Percentiles rank a stretch among this genome's conserved stretches.
Evolutionary conservation across 768 basidiomycete genomes (phyloP).

Genomic region (Pleurotus eryngii): DNA sequence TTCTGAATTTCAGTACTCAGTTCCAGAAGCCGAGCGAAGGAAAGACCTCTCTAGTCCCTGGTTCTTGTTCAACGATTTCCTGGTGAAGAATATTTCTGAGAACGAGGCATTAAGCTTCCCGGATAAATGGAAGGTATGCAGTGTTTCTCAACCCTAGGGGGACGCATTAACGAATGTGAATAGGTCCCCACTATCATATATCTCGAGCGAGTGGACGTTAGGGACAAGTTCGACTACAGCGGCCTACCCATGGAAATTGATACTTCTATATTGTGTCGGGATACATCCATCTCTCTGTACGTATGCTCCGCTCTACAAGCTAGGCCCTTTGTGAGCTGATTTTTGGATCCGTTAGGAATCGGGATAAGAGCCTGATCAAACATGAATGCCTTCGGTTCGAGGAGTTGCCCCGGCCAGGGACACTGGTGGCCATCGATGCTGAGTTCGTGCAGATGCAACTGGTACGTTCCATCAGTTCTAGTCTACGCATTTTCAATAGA

Average conservation of each 20-base stretch:
- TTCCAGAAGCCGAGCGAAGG: slow-evolving; percentile 61
- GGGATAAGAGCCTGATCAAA: slow-evolving; percentile 68
- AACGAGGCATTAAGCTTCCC: slow-evolving; percentile 86
- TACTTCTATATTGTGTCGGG: slow-evolving; percentile 71
- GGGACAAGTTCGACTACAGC: slow-evolving; percentile 56
- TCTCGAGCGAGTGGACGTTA: slow-evolving; percentile 70
- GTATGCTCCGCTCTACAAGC: slow-evolving; percentile 17
- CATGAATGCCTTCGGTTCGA: slow-evolving; percentile 69
- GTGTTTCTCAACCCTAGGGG: not conserved
- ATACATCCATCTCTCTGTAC: slow-evolving; percentile 86
- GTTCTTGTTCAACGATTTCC: slow-evolving; percentile 97
- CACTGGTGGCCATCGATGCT: slow-evolving; percentile 91
- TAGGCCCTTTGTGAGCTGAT: not conserved
- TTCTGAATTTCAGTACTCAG: slow-evolving; percentile 30
- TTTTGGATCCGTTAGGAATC: slow-evolving; percentile 49
- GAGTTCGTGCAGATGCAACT: slow-evolving; percentile 98
- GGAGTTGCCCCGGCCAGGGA: slow-evolving; percentile 85
- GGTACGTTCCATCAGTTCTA: slow-evolving; percentile 32
- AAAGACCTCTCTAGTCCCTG: slow-evolving; percentile 54
- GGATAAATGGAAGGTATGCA: slow-evolving; percentile 84
- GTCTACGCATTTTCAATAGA: not conserved
- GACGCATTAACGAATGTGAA: slow-evolving; percentile 15
- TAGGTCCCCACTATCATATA: slow-evolving; percentile 90
- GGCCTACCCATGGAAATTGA: slow-evolving; percentile 66
- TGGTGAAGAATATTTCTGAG: slow-evolving; percentile 80